Conservation (phyloP, 192 early-diverging fungal species). For the Backusella tarrabulga region DNA sequence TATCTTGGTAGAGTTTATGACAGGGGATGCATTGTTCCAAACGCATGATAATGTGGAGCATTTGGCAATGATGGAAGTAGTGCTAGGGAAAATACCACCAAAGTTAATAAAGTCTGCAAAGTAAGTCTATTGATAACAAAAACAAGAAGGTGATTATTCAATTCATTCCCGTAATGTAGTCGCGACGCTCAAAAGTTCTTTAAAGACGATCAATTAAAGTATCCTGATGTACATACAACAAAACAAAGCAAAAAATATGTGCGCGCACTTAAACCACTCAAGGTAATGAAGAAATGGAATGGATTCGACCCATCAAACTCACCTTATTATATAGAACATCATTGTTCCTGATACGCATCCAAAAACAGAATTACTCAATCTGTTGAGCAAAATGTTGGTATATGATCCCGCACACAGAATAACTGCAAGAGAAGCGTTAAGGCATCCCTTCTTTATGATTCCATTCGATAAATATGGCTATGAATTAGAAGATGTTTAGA, state of each 20-base stretch:
- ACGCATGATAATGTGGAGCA: conserved; percentile 99
- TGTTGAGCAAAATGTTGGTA: conserved; percentile 70
- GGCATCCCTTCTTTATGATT: conserved; percentile 76
- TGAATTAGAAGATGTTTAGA: conserved; percentile 8
- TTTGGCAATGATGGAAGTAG: conserved; percentile 94
- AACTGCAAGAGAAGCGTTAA: conserved; percentile 78
- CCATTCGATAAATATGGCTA: conserved; percentile 5
- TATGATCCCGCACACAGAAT: conserved; percentile 82
- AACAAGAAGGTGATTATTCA: background rate
- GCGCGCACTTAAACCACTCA: conserved; percentile 51
- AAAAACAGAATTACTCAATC: conserved; percentile 58
- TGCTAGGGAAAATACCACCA: conserved; percentile 78
- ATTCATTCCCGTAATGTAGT: conserved; percentile 16
- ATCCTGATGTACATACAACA: conserved; percentile 57
- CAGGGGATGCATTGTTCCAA: conserved; percentile 96
- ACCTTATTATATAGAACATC: conserved; percentile 29
- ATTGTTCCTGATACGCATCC: conserved; percentile 48
- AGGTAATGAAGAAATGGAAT: conserved; percentile 35
- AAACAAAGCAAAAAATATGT: conserved; percentile 63
- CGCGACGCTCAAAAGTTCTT: conserved; percentile 57
- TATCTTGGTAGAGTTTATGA: conserved; percentile 94
- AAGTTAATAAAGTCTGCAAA: conserved; percentile 56
- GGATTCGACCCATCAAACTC: no score
- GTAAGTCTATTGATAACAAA: conserved; percentile 28
- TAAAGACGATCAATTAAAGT: conserved; percentile 45